phyloP scores from a whole-genome alignment of 148 eudicot genomes.

The Chenopodium suecicum region DNA sequence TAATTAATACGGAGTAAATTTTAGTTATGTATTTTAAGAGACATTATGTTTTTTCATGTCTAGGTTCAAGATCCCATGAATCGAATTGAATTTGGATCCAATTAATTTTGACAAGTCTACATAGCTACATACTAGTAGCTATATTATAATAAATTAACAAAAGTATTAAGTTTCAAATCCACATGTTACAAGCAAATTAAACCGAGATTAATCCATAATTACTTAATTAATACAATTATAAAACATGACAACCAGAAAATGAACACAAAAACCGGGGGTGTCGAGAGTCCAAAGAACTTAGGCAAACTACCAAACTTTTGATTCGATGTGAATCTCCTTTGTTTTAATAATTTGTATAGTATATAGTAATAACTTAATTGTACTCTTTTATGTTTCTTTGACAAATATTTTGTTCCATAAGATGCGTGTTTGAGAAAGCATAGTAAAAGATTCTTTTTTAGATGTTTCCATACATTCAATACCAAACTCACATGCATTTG shows the following conservation, averaged over 20 bases:
- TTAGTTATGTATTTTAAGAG: not conserved
- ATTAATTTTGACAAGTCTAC: not conserved
- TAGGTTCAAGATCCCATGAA: not conserved
- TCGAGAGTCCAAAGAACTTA: constrained; percentile 30
- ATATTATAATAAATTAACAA: too few relatives aligned
- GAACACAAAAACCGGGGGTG: not conserved
- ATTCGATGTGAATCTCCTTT: constrained; percentile 25
- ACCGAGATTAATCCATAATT: not conserved
- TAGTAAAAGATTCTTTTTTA: constrained; percentile 19
- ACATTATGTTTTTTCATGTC: not conserved
- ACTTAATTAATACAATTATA: not conserved
- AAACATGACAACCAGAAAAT: constrained; percentile 7
- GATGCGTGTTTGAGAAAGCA: constrained; percentile 14
- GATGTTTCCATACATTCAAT: constrained; percentile 30
- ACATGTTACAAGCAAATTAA: not conserved
- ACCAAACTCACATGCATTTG: constrained; percentile 33
- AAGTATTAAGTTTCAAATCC: not conserved
- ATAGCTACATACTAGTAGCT: not conserved
- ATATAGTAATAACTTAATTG: not conserved
- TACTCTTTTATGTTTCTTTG: constrained; percentile 15
- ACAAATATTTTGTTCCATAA: constrained; percentile 12
- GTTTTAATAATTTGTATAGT: not conserved
- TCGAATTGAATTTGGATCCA: not conserved
- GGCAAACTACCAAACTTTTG: constrained; percentile 32
- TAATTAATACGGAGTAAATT: too few relatives aligned